A percentile compares a stretch with the other conserved stretches of the same genome.
These are phyloP conservation scores for Botrytis elliptica DNA, from an alignment of 2,329 filamentous ascomycete species.

Conservation along the genomic window DNA sequence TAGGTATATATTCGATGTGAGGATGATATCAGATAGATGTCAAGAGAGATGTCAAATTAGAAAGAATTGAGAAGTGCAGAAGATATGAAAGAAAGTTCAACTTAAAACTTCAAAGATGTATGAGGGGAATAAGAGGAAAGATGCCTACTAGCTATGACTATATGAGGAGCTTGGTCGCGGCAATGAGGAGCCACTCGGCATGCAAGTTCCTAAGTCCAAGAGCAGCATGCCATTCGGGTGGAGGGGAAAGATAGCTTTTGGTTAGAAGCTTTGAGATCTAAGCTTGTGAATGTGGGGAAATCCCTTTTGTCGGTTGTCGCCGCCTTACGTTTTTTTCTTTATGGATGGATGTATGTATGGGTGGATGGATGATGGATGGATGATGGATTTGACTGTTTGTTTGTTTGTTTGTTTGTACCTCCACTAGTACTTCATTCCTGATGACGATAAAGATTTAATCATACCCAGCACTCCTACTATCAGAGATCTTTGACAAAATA, in stretches of 20 bases:
- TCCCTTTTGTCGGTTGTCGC: conserved; percentile 7
- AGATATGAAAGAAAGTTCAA: not conserved
- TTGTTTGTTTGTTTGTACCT: not conserved
- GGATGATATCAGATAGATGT: not conserved
- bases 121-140: not conserved
- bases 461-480: too few relatives aligned
- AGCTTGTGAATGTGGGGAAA: conserved; percentile 23
- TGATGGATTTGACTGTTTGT: not conserved
- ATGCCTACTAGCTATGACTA: conserved; percentile 7
- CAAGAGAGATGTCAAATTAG: not conserved
- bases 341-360: too few relatives aligned
- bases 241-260: conserved; percentile 17
- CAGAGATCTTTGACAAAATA: not conserved
- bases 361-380: too few relatives aligned
- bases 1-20: not conserved
- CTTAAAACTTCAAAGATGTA: not conserved
- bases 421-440: conserved; percentile 1
- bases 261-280: not conserved
- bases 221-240: conserved; percentile 20
- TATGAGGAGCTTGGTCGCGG: conserved; percentile 14
- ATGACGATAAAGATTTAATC: not conserved
- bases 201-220: not conserved
- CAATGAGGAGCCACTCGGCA: conserved; percentile 17
- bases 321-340: conserved; percentile 8
- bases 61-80: not conserved